These are phyloP conservation scores for Jatropha podagrica DNA, from an alignment of 441 rosid genomes.

Conservation along the genomic window DNA sequence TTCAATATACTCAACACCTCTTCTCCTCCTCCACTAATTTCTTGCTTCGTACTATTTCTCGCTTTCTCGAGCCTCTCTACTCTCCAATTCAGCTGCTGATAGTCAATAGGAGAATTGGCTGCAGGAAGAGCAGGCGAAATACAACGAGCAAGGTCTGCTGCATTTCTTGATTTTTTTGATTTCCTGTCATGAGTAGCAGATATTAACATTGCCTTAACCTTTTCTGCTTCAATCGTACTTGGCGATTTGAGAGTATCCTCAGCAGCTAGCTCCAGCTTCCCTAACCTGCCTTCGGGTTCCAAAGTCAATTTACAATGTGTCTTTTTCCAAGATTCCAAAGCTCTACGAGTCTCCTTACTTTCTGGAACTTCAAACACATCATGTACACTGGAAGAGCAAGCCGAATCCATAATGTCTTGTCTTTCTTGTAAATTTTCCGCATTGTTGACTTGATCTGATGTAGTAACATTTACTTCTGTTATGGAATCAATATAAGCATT, in stretches of 20 bases:
- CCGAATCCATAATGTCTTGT: constrained; percentile 26
- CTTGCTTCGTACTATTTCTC: constrained; percentile 32
- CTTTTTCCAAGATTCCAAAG: constrained; percentile 16
- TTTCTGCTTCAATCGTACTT: constrained; percentile 22
- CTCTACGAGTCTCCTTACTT: constrained; percentile 27
- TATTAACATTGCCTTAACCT: constrained; percentile 35
- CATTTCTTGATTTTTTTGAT: constrained; percentile 37
- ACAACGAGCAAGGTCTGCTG: constrained; percentile 23
- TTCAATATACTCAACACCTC: constrained; percentile 55
- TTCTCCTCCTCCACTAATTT: constrained; percentile 32
- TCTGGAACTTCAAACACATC: constrained; percentile 65
- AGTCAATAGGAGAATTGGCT: constrained; percentile 32
- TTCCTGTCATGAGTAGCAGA: constrained; percentile 34
- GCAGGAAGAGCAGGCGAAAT: constrained; percentile 16
- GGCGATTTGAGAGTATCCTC: constrained; percentile 23
- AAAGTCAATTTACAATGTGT: constrained; percentile 18
- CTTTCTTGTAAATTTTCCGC: constrained; percentile 23
- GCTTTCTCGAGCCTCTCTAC: constrained; percentile 58
- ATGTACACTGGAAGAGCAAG: constrained; percentile 39
- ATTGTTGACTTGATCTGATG: constrained; percentile 38
- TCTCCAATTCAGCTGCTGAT: constrained; percentile 46
- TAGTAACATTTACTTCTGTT: constrained; percentile 23
- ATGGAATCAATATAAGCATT: constrained; percentile 31
- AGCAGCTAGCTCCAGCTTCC: constrained; percentile 33
- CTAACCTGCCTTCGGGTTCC: constrained; percentile 35